Base-by-base conservation (phyloP, 768 basidiomycete species). In the Lactarius quietus region DNA sequence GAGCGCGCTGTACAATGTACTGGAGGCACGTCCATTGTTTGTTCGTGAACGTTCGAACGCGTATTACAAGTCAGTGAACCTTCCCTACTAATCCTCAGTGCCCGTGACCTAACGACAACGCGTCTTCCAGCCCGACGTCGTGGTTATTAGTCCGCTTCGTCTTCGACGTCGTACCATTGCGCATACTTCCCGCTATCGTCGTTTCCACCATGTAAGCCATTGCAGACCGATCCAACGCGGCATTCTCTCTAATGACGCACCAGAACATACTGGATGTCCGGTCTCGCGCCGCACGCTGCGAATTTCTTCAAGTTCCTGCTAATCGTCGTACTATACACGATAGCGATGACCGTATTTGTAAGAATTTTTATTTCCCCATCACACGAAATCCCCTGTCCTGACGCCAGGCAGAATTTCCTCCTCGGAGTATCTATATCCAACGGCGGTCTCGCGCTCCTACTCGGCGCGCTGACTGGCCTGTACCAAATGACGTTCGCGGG, bases 221-320 rank as follows among this genome's bases (percentile, higher is more conserved):
- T 45, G 23, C 17, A 29, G 12, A 28, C 26, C 17, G 45, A 15
- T 35, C 55, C 39, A 4, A 39, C 53, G 41, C 12, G 3, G 38
- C 8, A 23, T 51, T 51, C 23, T 51, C n/a, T n/a, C 33, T 61
- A 18, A 57, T 35, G 10, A 48, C 3, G n/a, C 54, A 20, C 12
- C 65, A 90, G 89, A 59, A 88, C 88, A n/a, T 94, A 93, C 70
- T 93, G 92, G 92, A 95, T 98, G 95, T 93, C 93, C 3, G 95
- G 95, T 15, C 83, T 98, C 5, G 83, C 91, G 2, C 81, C 81
- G 5, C 83, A 90, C 51, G 86, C 93, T 2, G 83, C 87, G 0
- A 81, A 89, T 73, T 98, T 89, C 81, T 98, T 97, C 88, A 98
- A 97, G 72, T 98, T 92, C 78, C 79, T 97, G 26, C 84, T 98